Percentiles rank a stretch among this genome's conserved stretches.
These are phyloP conservation scores for Crithidia expoeki DNA, from an alignment of 208 protist species.

Conservation along the genomic window DNA sequence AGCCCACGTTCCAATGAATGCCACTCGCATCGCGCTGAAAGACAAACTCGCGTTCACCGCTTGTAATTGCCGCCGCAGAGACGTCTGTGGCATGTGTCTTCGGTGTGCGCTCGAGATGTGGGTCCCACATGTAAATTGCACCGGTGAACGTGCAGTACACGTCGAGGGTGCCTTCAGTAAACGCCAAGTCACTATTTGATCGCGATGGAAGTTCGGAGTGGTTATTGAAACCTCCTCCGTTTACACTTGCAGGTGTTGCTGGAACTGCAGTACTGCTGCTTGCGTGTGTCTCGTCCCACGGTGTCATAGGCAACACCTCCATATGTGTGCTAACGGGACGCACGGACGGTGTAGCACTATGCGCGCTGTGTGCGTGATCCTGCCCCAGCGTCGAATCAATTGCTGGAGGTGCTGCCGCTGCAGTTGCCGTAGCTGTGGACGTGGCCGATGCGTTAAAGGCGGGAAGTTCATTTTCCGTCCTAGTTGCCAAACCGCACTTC, in stretches of 20 bases:
- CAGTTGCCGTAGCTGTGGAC: neutral
- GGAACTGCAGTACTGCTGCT: neutral
- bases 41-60: slow-evolving; percentile 8
- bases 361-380: neutral
- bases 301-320: slow-evolving; percentile 14
- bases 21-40: slow-evolving; percentile 16
- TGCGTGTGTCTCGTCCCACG: neutral
- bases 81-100: neutral
- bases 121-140: slow-evolving; percentile 16
- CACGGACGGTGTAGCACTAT: neutral
- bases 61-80: neutral
- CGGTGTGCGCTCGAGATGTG: neutral
- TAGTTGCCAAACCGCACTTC: neutral
- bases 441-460: neutral
- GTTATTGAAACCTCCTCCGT: neutral
- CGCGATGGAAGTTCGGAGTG: neutral
- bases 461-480: neutral
- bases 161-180: slow-evolving; percentile 2
- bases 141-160: slow-evolving; percentile 15
- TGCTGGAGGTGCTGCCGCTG: neutral
- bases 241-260: neutral
- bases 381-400: neutral
- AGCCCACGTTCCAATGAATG: slow-evolving; percentile 5
- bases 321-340: slow-evolving; percentile 13
- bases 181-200: neutral